Base-by-base conservation (phyloP, 352 stramenopile genomes). In the Globisporangium canariense region DNA sequence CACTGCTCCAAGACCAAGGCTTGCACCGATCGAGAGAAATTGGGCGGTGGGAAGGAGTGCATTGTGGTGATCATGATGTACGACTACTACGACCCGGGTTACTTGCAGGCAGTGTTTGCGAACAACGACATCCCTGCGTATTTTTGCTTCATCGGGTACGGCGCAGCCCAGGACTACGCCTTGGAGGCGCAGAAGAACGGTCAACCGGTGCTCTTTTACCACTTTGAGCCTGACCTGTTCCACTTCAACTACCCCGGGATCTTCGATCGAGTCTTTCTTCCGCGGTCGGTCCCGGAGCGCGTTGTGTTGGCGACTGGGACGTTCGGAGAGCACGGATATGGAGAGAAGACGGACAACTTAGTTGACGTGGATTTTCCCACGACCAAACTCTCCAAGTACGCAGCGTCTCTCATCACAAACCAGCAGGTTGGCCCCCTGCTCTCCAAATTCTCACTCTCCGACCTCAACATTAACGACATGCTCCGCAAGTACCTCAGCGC, bases 241-340 rank as follows among this genome's bases (percentile, higher is more conserved):
- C 67, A 79, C 40, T 64, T 72, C 16, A 11, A 71, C 10, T 16
- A 85, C 57, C 13, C 53, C 0, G 65, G 62, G 3, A 46, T 69
- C 18, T 83, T 87, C 34, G 47, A 73, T 10, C 71, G 74, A n/a
- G 52, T 87, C 0, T 79, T 78, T 18, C 58, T 85, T 7, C 79
- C 77, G 4, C 66, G 61, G 7, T 41, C 71, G 0, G 47, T 69
- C 0, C 69, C 79, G 0, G 77, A 73, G 20, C 64, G 65, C 2
- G 67, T 87, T 0, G 71, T 69, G 7, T 16, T 73, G 0, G 67
- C 66, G 3, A 83, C 77, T 0, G 68, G 62, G 11, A 61, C 66
- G 4, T 88, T 77, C 41, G 81, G 79, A 2, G 81, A 90, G 51
- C 65, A 77, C 46, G 77, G 81, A 0, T 88, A 81, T 16, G 78